Base-by-base conservation (phyloP, 2,329 filamentous ascomycete species). In the Cadophora malorum region DNA sequence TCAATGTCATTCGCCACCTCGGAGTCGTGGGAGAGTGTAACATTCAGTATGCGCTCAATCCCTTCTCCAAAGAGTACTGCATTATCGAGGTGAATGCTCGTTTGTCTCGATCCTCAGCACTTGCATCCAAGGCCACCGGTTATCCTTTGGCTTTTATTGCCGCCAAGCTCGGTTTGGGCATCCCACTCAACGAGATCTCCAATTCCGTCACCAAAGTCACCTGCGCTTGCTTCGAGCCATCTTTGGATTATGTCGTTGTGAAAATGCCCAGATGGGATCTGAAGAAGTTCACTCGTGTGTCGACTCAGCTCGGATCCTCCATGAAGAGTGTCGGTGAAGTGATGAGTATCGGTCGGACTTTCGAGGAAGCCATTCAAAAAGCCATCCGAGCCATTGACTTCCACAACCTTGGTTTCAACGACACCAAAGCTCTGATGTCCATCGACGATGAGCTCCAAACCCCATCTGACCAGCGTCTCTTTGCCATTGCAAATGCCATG, bases 271-370 rank as follows among this genome's bases (percentile, higher is more conserved):
- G 96, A 74, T 99, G 96, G 96, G 96, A 99, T 82, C 82, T 99
- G 77, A 98, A 98, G 86, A 99, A 99, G 83, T 99, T 99, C 81
- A 97, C 93, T 33, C 90, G 96, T 73, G 96, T 98, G 25, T 98
- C 95, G 4, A 98, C 94, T 0, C 91, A 96, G 78, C 90, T 99
- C 28, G 95, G 94, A 35, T 98, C 96, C 3, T 97, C 95, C 14
- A 99, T 99, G 96, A 99, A 98, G 90, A 97, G 93, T 87, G 94
- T 99, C 64, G 96, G 96, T 77, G 96, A 99, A 80, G 96, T 99
- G 73, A 98, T 99, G 96, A 95, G 92, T 76, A 97, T 99, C 74
- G 96, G 96, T 67, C 86, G 96, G 73, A 97, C 92, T 0, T 99
- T 99, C 75, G 96, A 99, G 81, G 96, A 99, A 81, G 96, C 96